Conservation (phyloP, 2,329 filamentous ascomycete genomes). For the Coleophoma crateriformis region DNA sequence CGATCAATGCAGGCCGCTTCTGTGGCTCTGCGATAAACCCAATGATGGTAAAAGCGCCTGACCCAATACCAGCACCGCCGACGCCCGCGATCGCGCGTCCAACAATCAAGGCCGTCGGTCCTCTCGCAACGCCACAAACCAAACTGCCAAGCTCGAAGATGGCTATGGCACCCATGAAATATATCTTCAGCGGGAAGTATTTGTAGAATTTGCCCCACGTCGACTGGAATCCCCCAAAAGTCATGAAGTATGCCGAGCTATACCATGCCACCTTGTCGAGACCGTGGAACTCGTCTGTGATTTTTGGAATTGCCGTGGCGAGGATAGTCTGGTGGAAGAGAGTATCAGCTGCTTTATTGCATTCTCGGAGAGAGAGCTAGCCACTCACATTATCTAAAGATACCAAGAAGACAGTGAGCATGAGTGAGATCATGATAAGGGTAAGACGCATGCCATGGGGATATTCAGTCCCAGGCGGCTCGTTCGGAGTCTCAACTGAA, state of each 20-base stretch:
- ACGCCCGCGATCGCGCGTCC: constrained; percentile 23
- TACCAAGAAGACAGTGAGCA: not conserved
- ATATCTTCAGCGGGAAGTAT: constrained; percentile 13
- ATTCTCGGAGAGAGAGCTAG: not conserved
- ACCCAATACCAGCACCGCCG: constrained; percentile 19
- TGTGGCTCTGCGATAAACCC: constrained; percentile 23
- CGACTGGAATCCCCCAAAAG: constrained; percentile 1
- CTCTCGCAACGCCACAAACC: constrained; percentile 24
- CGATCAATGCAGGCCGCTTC: constrained; percentile 23
- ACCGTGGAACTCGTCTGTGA: constrained; percentile 36
- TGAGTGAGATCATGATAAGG: not conserved
- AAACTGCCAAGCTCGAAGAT: constrained; percentile 25
- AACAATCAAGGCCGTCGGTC: constrained; percentile 20
- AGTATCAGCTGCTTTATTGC: not conserved
- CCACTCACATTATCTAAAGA: not conserved
- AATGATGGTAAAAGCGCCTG: constrained; percentile 34
- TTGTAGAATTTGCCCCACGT: constrained; percentile 8
- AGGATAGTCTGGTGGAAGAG: constrained; percentile 32
- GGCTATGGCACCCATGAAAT: constrained; percentile 14
- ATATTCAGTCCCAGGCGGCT: not conserved
- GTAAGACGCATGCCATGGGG: not conserved
- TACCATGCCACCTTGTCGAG: constrained; percentile 30
- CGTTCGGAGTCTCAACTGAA: not conserved
- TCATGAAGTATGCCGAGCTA: constrained; percentile 1
- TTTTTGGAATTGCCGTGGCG: constrained; percentile 40